These are phyloP conservation scores for Fonsecaea pedrosoi DNA, from an alignment of 2,329 filamentous ascomycete species.

Conservation along the genomic window DNA sequence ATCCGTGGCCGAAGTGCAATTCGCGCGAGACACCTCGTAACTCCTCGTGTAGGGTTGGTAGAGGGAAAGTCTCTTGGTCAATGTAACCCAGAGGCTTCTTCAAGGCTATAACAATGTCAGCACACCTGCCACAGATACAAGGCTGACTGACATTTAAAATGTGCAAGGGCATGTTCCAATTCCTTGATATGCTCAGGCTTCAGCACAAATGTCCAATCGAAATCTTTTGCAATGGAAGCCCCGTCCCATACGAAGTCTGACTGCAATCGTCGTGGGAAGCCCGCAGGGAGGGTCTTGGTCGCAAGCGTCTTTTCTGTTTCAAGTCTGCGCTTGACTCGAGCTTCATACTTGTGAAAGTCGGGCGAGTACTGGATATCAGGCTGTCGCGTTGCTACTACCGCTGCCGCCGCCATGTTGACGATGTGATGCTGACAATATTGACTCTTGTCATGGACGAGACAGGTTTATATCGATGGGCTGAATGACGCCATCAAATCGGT, in stretches of 20 bases:
- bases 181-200: constrained; percentile 50
- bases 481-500: constrained; percentile 11
- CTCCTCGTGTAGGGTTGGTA: constrained; percentile 46
- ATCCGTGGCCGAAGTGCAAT: constrained; percentile 52
- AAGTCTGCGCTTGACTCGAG: constrained; percentile 38
- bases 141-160: constrained; percentile 50
- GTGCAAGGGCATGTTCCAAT: constrained; percentile 50
- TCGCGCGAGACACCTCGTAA: constrained; percentile 47
- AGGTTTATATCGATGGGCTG: neutral
- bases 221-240: constrained; percentile 45
- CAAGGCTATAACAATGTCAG: constrained; percentile 40
- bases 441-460: neutral
- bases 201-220: constrained; percentile 53
- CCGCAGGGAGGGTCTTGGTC: constrained; percentile 46
- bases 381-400: constrained; percentile 31
- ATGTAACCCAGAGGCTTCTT: constrained; percentile 49
- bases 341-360: constrained; percentile 42
- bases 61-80: constrained; percentile 52
- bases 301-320: constrained; percentile 36
- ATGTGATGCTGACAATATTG: neutral
- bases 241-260: constrained; percentile 58
- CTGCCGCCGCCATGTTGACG: constrained; percentile 5
- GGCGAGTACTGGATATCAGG: constrained; percentile 46
- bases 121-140: constrained; percentile 22
- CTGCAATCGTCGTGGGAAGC: constrained; percentile 50